Conservation (phyloP, 441 rosid genomes). For the Pelargonium exstipulatum region DNA sequence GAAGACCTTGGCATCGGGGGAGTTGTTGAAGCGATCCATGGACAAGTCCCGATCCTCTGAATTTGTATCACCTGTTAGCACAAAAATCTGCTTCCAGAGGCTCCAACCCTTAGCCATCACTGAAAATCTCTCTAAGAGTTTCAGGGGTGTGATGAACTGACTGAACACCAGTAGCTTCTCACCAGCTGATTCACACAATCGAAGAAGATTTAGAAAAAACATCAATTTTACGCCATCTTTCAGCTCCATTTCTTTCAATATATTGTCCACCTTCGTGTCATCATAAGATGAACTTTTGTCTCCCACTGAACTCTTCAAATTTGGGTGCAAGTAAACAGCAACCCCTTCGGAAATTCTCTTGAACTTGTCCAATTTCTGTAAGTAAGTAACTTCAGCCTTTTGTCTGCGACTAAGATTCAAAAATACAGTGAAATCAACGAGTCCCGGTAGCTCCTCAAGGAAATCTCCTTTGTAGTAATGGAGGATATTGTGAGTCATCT, state of each 20-base stretch:
- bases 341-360: slow-evolving; percentile 40
- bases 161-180: slow-evolving; percentile 79
- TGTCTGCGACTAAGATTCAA: slow-evolving; percentile 54
- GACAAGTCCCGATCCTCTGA: slow-evolving; percentile 56
- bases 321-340: slow-evolving; percentile 44
- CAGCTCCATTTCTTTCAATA: slow-evolving; percentile 30
- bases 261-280: slow-evolving; percentile 39
- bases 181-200: slow-evolving; percentile 50
- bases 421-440: slow-evolving; percentile 64
- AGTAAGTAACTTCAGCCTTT: slow-evolving; percentile 38
- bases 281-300: slow-evolving; percentile 10
- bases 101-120: slow-evolving; percentile 52
- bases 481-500: slow-evolving; percentile 68
- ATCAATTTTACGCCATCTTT: slow-evolving; percentile 68
- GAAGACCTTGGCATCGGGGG: slow-evolving; percentile 61
- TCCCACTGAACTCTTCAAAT: slow-evolving; percentile 25
- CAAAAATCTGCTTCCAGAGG: slow-evolving; percentile 52
- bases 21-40: slow-evolving; percentile 67
- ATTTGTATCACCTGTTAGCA: slow-evolving; percentile 62
- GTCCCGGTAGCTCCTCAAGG: slow-evolving; percentile 78
- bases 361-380: slow-evolving; percentile 40
- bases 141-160: slow-evolving; percentile 65
- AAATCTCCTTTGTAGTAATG: slow-evolving; percentile 89
- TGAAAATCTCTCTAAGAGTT: slow-evolving; percentile 52
- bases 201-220: slow-evolving; percentile 56